phyloP scores from a whole-genome alignment of 441 rosid genomes.

The Manihot esculenta region DNA sequence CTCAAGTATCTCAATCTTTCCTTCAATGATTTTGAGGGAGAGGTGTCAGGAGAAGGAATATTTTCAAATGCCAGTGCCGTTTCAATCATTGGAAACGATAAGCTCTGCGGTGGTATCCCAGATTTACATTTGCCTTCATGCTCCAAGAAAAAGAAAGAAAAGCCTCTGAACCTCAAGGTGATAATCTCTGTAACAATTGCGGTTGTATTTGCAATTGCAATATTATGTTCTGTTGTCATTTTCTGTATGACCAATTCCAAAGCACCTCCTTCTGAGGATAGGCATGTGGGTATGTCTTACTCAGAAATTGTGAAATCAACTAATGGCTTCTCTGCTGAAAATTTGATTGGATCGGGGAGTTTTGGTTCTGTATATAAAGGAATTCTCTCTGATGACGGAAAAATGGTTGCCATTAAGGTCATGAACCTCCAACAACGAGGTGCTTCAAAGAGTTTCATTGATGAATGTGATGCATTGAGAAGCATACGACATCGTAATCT shows the following conservation, averaged over 20 bases:
- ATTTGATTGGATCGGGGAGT: conserved; percentile 42
- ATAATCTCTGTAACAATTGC: conserved; percentile 19
- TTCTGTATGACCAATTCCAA: background rate
- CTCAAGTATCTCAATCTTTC: conserved; percentile 42
- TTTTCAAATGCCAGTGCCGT: conserved; percentile 31
- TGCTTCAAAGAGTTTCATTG: conserved; percentile 41
- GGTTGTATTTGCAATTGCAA: background rate
- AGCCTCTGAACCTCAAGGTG: background rate
- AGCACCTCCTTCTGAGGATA: conserved; percentile 2
- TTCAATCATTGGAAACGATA: conserved; percentile 36
- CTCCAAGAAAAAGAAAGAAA: conserved; percentile 15
- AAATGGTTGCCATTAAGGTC: conserved; percentile 37
- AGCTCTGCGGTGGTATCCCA: conserved; percentile 41
- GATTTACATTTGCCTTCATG: conserved; percentile 30
- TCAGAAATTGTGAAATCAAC: conserved; percentile 32
- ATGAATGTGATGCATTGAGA: conserved; percentile 41
- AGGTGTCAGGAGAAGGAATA: conserved; percentile 25
- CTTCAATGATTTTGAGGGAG: conserved; percentile 32
- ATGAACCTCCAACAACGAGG: conserved; percentile 40
- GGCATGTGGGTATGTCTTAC: conserved; percentile 27
- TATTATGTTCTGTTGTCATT: background rate
- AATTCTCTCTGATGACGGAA: conserved; percentile 9
- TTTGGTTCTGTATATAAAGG: conserved; percentile 48
- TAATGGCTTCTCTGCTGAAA: conserved; percentile 34
- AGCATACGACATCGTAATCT: conserved; percentile 41